phyloP scores from a whole-genome alignment of 1,284 basidiomycete genomes.

The Cryptococcus sp. region DNA sequence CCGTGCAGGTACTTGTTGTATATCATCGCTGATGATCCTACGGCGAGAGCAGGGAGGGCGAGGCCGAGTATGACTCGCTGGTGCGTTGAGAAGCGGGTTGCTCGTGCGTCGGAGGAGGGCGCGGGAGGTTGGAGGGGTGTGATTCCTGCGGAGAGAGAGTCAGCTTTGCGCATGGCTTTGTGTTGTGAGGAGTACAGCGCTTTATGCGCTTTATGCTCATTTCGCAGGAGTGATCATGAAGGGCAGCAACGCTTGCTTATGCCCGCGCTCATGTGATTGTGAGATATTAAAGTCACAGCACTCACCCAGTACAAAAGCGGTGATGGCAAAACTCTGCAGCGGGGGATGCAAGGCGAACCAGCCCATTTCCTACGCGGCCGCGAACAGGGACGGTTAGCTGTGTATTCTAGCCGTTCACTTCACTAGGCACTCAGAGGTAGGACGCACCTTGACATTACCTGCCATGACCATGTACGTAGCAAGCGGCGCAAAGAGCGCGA shows the following conservation, averaged over 20 bases:
- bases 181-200: too few relatives aligned
- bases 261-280: background rate
- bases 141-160: constrained; percentile 23
- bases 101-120: constrained; percentile 21
- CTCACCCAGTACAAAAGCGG: constrained; percentile 40
- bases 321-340: constrained; percentile 44
- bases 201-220: too few relatives aligned
- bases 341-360: constrained; percentile 51
- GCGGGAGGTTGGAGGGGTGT: constrained; percentile 46
- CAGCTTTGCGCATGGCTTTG: too few relatives aligned
- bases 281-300: background rate
- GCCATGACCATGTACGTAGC: background rate
- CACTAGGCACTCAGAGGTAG: background rate
- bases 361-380: constrained; percentile 20
- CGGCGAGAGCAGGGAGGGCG: constrained; percentile 38
- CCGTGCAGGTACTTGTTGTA: constrained; percentile 49
- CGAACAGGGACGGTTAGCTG: background rate
- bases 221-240: too few relatives aligned
- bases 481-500: constrained; percentile 5
- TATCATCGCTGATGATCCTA: constrained; percentile 47
- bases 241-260: background rate
- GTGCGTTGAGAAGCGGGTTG: constrained; percentile 42
- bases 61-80: constrained; percentile 37
- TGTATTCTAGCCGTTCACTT: background rate
- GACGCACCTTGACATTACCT: background rate